Conservation (phyloP, 768 basidiomycete species). For the Pleurotus sapidus region DNA sequence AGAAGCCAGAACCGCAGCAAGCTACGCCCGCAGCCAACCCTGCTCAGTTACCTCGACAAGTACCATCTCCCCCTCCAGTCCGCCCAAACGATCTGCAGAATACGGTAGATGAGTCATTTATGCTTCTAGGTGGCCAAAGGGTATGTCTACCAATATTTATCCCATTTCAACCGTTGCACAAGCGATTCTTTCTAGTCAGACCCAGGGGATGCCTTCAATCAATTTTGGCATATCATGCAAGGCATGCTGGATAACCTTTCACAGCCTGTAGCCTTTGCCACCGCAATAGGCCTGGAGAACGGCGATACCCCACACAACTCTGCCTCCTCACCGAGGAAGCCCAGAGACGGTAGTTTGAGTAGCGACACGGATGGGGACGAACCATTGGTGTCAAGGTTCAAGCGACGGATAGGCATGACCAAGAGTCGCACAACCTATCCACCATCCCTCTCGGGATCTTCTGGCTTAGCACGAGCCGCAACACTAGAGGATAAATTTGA, state of each 20-base stretch:
- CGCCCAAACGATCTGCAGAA: slow-evolving; percentile 50
- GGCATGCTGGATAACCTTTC: slow-evolving; percentile 85
- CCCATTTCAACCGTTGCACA: slow-evolving; percentile 9
- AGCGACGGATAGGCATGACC: slow-evolving; percentile 44
- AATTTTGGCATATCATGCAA: slow-evolving; percentile 88
- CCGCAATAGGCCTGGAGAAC: slow-evolving; percentile 60
- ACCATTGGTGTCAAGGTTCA: slow-evolving; percentile 54
- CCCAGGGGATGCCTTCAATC: slow-evolving; percentile 82
- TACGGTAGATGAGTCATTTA: slow-evolving; percentile 84
- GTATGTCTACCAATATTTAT: slow-evolving; percentile 34
- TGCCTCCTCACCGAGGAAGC: slow-evolving; percentile 21
- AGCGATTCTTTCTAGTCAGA: slow-evolving; percentile 50
- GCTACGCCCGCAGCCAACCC: slow-evolving; percentile 24
- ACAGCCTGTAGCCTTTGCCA: slow-evolving; percentile 82
- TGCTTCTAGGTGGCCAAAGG: slow-evolving; percentile 76
- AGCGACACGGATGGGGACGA: slow-evolving; percentile 73
- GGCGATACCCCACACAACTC: slow-evolving; percentile 15
- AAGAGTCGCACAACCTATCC: slow-evolving; percentile 5
- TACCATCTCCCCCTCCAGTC: slow-evolving; percentile 44
- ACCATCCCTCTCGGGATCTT: background rate
- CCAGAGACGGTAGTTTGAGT: slow-evolving; percentile 50
- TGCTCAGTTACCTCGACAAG: slow-evolving; percentile 30
- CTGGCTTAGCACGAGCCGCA: background rate
- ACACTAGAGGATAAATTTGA: slow-evolving; percentile 49
- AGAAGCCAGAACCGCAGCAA: slow-evolving; percentile 41